A percentile compares a stretch with the other conserved stretches of the same genome.
These are phyloP conservation scores for Lignosus rhinocerotis DNA, from an alignment of 1,284 basidiomycete genomes.

Conservation along the genomic window DNA sequence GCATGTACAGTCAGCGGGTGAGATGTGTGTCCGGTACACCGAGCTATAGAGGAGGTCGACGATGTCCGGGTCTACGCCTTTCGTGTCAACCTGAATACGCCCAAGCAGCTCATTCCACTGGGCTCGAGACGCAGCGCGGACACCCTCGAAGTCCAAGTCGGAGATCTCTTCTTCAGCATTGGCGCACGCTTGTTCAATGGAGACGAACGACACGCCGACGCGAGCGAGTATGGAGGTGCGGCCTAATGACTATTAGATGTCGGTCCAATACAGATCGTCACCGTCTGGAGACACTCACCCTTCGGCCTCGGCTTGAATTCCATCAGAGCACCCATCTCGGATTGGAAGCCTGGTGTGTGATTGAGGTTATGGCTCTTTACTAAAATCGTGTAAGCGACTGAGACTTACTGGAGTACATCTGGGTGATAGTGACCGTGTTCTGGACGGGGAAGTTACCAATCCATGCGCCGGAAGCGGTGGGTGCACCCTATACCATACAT, in stretches of 20 bases:
- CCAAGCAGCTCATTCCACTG: conserved; percentile 60
- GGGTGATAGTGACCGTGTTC: conserved; percentile 45
- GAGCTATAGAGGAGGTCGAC: conserved; percentile 61
- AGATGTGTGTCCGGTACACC: conserved; percentile 65
- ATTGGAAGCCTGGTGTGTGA: conserved; percentile 32
- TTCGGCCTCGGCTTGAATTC: conserved; percentile 45
- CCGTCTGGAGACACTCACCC: conserved; percentile 11
- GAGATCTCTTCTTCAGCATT: conserved; percentile 64
- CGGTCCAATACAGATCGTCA: background rate
- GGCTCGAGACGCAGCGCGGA: conserved; percentile 43
- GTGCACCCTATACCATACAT: conserved; percentile 22
- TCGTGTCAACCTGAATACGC: conserved; percentile 54
- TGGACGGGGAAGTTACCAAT: conserved; percentile 50
- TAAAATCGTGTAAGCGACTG: background rate
- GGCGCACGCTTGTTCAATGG: conserved; percentile 55
- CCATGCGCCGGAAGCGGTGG: conserved; percentile 56
- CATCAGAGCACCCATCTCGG: conserved; percentile 52
- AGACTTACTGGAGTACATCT: conserved; percentile 45
- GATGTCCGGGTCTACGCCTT: conserved; percentile 47
- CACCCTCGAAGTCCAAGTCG: conserved; percentile 53
- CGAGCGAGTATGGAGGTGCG: conserved; percentile 51
- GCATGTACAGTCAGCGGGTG: conserved; percentile 61
- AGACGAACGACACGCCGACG: conserved; percentile 63
- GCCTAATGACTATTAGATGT: conserved; percentile 3
- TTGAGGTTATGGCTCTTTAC: background rate